These are phyloP conservation scores for Arabidopsis thaliana DNA, from an alignment of 345 rosid genomes.

Conservation along the genomic window TAIR10.1 NC_003070.9:6384501-6385000, in stretches of 20 bases:
- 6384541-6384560: slow-evolving; percentile 42
- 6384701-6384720: slow-evolving; percentile 2
- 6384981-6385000: too few relatives aligned
- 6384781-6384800: background rate
- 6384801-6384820: background rate
- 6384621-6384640: slow-evolving; percentile 1
- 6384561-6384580: slow-evolving; percentile 39
- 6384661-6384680: background rate
- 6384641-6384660: background rate
- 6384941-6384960: too few relatives aligned
- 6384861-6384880: too few relatives aligned
- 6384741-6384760: background rate
- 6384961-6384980: too few relatives aligned
- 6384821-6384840: too few relatives aligned
- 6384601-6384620: slow-evolving; percentile 39
- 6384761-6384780: background rate
- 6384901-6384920: too few relatives aligned
- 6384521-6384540: slow-evolving; percentile 37
- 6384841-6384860: too few relatives aligned
- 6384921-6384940: too few relatives aligned
- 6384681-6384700: background rate
- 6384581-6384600: slow-evolving; percentile 67
- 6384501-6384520: slow-evolving; percentile 38
- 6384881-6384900: too few relatives aligned
- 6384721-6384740: slow-evolving; percentile 1